Evolutionary conservation across 2,329 filamentous ascomycete genomes (phyloP).

Genomic region (Fusarium citri): DNA sequence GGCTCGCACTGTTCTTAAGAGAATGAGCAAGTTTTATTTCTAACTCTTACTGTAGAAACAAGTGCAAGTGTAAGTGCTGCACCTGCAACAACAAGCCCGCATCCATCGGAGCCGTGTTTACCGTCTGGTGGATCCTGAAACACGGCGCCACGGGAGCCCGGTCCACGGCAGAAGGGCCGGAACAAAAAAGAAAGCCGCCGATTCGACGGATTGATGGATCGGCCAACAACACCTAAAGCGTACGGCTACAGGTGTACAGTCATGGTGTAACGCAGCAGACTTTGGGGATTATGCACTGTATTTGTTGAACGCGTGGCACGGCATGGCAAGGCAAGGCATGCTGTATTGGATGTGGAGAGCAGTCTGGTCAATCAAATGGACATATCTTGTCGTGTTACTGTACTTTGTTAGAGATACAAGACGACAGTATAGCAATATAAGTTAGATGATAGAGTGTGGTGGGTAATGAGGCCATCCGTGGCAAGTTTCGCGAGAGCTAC

Average conservation of each 20-base stretch:
- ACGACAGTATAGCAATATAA: not conserved
- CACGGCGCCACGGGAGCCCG: slow-evolving; percentile 27
- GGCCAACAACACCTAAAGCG: not conserved
- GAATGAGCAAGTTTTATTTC: not conserved
- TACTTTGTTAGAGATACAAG: slow-evolving; percentile 24
- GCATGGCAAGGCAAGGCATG: slow-evolving; percentile 21
- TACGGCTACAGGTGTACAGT: not conserved
- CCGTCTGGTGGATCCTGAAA: slow-evolving; percentile 28
- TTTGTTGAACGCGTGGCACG: slow-evolving; percentile 35
- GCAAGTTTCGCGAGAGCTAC: not conserved
- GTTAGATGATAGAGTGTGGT: not conserved
- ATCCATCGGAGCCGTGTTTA: slow-evolving; percentile 11
- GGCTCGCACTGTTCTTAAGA: slow-evolving; percentile 2
- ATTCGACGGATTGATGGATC: slow-evolving; percentile 18
- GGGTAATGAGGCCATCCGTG: slow-evolving; percentile 19
- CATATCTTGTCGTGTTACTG: slow-evolving; percentile 21
- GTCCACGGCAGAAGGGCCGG: slow-evolving; percentile 13
- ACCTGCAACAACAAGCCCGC: slow-evolving; percentile 7
- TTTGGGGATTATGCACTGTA: slow-evolving; percentile 33
- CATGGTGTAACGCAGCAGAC: not conserved
- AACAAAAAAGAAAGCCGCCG: slow-evolving; percentile 7
- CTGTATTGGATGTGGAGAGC: slow-evolving; percentile 24
- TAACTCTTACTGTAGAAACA: not conserved
- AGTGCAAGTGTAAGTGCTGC: not conserved
- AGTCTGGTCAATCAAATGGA: not conserved